Conservation (phyloP, 2,329 filamentous ascomycete genomes). For the Coleophoma cylindrospora region DNA sequence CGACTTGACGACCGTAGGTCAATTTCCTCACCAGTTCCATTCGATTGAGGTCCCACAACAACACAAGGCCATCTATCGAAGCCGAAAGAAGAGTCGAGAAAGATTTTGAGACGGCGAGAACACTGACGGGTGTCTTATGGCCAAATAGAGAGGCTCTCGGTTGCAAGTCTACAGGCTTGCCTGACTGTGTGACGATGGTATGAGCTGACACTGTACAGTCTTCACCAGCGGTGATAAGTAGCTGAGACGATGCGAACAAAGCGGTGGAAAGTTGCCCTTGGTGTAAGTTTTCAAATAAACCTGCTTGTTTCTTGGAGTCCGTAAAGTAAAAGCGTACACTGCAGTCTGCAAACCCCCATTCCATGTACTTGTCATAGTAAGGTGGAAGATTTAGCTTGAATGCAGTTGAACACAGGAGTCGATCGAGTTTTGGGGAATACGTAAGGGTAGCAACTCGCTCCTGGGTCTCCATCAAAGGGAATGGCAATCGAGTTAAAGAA, state of each 20-base stretch:
- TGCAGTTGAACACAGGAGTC: conserved; percentile 75
- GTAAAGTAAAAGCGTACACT: conserved; percentile 87
- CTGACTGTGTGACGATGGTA: conserved; percentile 57
- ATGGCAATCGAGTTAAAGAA: conserved; percentile 70
- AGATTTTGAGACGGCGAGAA: conserved; percentile 78
- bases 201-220: conserved; percentile 90
- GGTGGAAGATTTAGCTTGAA: conserved; percentile 86
- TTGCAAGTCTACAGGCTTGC: conserved; percentile 72
- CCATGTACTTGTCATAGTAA: conserved; percentile 81
- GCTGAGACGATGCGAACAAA: conserved; percentile 83
- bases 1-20: conserved; percentile 49
- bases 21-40: conserved; percentile 79
- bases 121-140: conserved; percentile 77
- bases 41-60: conserved; percentile 92
- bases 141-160: conserved; percentile 82
- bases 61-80: conserved; percentile 73
- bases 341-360: conserved; percentile 94
- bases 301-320: conserved; percentile 76
- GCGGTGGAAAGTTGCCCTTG: conserved; percentile 82
- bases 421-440: conserved; percentile 75
- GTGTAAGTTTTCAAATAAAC: conserved; percentile 90
- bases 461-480: conserved; percentile 66
- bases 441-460: conserved; percentile 77
- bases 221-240: conserved; percentile 83
- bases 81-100: conserved; percentile 86